phyloP scores from a whole-genome alignment of 768 basidiomycete species.

The Auricularia cornea region DNA sequence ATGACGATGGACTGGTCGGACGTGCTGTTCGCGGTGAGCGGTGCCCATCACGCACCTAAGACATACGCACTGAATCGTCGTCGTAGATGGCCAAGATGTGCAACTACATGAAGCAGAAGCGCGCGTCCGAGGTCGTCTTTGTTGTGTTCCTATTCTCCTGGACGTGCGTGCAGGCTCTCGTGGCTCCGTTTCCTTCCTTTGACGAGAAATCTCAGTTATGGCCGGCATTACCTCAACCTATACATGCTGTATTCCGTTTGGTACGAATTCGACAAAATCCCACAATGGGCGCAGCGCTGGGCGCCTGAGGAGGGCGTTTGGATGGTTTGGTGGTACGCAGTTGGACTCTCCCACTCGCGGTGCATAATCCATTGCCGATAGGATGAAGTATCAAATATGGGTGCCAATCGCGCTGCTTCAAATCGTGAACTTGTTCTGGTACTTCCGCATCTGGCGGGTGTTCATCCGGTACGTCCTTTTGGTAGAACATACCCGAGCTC shows the following conservation, averaged over 20 bases:
- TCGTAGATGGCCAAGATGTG: constrained; percentile 71
- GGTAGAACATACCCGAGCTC: neutral
- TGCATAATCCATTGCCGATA: constrained; percentile 2
- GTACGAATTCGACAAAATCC: constrained; percentile 64
- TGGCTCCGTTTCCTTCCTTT: neutral
- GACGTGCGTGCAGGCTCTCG: constrained; percentile 50
- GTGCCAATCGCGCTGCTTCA: constrained; percentile 66
- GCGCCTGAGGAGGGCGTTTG: constrained; percentile 57
- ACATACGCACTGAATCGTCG: neutral
- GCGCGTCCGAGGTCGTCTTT: constrained; percentile 55
- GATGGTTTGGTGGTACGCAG: constrained; percentile 46
- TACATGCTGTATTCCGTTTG: constrained; percentile 82
- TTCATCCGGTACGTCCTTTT: constrained; percentile 50
- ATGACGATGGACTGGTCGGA: constrained; percentile 98
- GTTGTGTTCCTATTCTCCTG: constrained; percentile 60
- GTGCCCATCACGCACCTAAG: too few species aligned
- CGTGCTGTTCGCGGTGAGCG: constrained; percentile 68
- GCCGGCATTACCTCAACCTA: constrained; percentile 88
- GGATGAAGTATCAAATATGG: constrained; percentile 78
- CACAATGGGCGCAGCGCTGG: constrained; percentile 58
- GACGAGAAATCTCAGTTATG: constrained; percentile 48
- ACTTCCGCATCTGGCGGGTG: constrained; percentile 73
- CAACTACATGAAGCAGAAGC: constrained; percentile 74
- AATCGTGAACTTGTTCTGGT: constrained; percentile 89
- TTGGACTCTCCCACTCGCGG: too few species aligned